Conservation (phyloP, 2,329 filamentous ascomycete genomes). For the Cryphonectria nitschkei region DNA sequence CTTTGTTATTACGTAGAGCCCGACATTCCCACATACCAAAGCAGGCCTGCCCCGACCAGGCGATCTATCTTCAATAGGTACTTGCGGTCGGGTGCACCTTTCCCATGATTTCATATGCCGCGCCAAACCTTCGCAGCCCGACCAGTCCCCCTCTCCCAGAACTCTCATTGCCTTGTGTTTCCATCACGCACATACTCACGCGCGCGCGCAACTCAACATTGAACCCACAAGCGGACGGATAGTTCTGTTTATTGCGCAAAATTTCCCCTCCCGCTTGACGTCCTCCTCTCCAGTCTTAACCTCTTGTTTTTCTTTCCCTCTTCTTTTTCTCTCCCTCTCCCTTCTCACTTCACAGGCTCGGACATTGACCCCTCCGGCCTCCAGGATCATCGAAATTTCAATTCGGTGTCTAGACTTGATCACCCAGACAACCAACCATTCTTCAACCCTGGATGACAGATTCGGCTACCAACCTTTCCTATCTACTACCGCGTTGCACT, state of each 20-base stretch:
- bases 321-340: too few species aligned
- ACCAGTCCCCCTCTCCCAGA: not conserved
- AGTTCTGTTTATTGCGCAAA: conserved; percentile 21
- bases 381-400: conserved; percentile 17
- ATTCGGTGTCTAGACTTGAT: conserved; percentile 17
- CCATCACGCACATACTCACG: not conserved
- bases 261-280: conserved; percentile 17
- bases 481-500: conserved; percentile 12
- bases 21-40: not conserved
- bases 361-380: conserved; percentile 8
- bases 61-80: conserved; percentile 1
- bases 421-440: conserved; percentile 28
- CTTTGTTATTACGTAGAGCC: conserved; percentile 8
- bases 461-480: conserved; percentile 11
- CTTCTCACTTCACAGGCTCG: conserved; percentile 1
- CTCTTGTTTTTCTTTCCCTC: not conserved
- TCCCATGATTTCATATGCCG: not conserved
- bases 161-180: not conserved
- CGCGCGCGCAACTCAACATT: not conserved
- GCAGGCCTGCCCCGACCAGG: not conserved
- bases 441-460: conserved; percentile 12
- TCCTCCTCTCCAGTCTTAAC: conserved; percentile 18
- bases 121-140: not conserved
- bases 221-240: not conserved
- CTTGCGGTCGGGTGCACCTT: not conserved